Base-by-base conservation (phyloP, 2,329 filamentous ascomycete genomes). In the Emydomyces testavorans region DNA sequence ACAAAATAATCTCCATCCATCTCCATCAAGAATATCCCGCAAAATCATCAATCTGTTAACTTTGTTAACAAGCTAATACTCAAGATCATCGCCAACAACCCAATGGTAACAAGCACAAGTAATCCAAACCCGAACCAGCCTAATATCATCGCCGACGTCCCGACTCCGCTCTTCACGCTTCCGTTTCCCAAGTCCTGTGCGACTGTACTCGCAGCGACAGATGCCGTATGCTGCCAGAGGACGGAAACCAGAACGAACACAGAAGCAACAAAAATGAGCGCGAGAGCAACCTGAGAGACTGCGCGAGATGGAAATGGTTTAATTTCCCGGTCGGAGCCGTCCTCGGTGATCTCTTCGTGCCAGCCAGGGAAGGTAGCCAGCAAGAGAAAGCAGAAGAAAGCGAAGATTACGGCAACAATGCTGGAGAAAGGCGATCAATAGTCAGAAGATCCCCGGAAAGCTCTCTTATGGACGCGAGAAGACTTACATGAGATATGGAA, bases 51-150 rank as follows among this genome's bases (percentile, higher is more conserved):
- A 35, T 71, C 70, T 3, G 70, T 71, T 56, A 73, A 58, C 58
- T 83, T 76, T 57, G 79, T 76, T 55, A 95, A 70, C 49, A 94
- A 75, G 57, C 82, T 78, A 62, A 95, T 92, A 69, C 88, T 95
- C 65, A 96, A 71, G 60, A 95, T 94, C 88, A 96, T 96, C 60
- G 95, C 84, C 53, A 98, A 72, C 66, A 96, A 55, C 48, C 90
- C 92, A 60, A 96, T 92, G 41, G 90, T 96, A 46, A 96, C 90
- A 53, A 96, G 83, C 58, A 98, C 94, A 55, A 98, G 75, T 46
- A 96, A 67, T 18, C 85, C 83, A 62, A 98, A 96, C 35, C 86
- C 85, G 68, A 98, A 96, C 92, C 92, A 98, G 50, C 92, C 92
- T 61, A 98, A 75, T 15, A 95, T 85, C 86, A 98, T 96, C 49